Base-by-base conservation (phyloP, 1,139 yeast genomes). In the Chernovozyma sophiae-reginae region DNA sequence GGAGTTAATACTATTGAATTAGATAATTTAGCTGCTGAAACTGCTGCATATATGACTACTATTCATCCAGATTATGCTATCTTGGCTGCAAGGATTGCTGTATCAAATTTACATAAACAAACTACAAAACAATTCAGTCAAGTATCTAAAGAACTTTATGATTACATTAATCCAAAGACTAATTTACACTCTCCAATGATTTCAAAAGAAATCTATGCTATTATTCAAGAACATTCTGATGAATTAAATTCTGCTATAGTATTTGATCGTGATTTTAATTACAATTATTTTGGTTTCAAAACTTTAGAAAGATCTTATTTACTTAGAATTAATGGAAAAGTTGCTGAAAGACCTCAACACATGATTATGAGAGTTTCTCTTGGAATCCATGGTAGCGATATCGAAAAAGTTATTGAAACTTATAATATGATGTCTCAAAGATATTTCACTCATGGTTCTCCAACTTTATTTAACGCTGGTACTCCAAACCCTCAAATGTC, bases 31-130 rank as follows among this genome's bases (percentile, higher is more conserved):
- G 95, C 96, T 35, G 96, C 97, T 30, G 98, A 92, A 65, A 89
- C 97, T 29, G 94, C 97, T 40, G 97, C 97, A 31, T 84, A 86
- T 54, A 84, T 90, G 96, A 86, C 97, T 44, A 92, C 97, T 15
- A 79, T 84, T 43, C 98, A 92, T 60, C 97, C 97, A 17, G 97
- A 92, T 64, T 90, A 92, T 53, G 96, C 97, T 33, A 79, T 80
- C 31, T 74, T 92, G 49, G 98, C 97, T 36, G 97, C 97, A 24
- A 81, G 98, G 65, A 81, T 92, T 44, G 96, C 96, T 26, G 85
- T 90, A 35, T 82, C 95, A 32, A 86, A 87, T 61, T 73, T 90
- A 57, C 97, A 90, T 70, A 89, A 86, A 63, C 95, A 86, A 67
- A 90, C 97, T 40, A 85, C 90, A 51, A 86, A 87, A 64, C 86